phyloP scores from a whole-genome alignment of 2,329 filamentous ascomycete genomes.

The Colletotrichum sojae region DNA sequence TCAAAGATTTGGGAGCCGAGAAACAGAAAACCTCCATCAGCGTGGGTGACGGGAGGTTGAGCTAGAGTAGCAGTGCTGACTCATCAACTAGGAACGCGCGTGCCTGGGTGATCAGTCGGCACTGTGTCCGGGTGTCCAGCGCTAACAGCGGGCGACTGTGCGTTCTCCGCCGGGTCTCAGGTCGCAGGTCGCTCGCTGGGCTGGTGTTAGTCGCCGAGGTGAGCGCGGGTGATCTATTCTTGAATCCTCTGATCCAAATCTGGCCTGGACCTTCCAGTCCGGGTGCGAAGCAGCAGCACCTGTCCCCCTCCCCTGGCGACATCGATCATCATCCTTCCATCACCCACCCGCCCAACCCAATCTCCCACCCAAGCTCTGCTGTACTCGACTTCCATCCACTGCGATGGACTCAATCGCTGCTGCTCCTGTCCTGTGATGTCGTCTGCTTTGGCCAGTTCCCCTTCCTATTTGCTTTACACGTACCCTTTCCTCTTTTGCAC shows the following conservation, averaged over 20 bases:
- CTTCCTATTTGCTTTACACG: not conserved
- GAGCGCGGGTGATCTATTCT: not conserved
- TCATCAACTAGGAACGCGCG: no score
- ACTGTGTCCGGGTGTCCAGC: no score
- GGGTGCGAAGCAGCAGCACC: no score
- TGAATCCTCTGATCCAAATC: no score
- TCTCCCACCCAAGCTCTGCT: not conserved
- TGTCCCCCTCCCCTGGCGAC: slow-evolving; percentile 3
- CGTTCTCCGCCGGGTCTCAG: slow-evolving; percentile 21
- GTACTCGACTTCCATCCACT: slow-evolving; percentile 17
- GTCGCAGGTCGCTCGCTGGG: not conserved
- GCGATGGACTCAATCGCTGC: slow-evolving; percentile 22
- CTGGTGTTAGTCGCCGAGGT: not conserved
- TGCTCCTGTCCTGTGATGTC: not conserved
- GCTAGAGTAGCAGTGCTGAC: no score
- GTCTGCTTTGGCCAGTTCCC: not conserved
- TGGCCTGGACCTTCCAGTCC: no score
- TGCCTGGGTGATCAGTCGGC: no score
- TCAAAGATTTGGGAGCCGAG: no score
- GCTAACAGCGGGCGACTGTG: slow-evolving; percentile 8
- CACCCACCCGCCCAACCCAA: slow-evolving; percentile 1
- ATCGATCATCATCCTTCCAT: slow-evolving; percentile 25
- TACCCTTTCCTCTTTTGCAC: not conserved
- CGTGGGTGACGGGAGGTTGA: no score
- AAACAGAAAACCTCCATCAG: no score